phyloP scores from a whole-genome alignment of 2,329 filamentous ascomycete genomes.

The Aspergillus jensenii region DNA sequence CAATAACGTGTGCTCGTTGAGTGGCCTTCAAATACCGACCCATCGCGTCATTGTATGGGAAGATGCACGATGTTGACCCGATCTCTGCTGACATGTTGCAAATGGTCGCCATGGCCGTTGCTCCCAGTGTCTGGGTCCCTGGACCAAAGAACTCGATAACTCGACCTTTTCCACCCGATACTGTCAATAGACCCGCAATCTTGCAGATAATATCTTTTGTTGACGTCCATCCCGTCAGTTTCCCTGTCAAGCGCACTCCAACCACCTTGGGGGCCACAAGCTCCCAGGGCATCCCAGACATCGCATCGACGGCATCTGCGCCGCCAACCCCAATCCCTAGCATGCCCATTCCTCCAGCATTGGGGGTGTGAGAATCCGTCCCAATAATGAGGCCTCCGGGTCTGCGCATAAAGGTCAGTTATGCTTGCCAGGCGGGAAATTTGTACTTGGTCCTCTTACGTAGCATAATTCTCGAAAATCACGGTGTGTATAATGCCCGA shows the following conservation, averaged over 20 bases:
- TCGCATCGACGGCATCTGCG: slow-evolving; percentile 94
- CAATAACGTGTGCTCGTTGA: slow-evolving; percentile 81
- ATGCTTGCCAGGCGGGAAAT: not conserved
- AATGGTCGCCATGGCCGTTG: slow-evolving; percentile 82
- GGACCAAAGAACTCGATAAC: slow-evolving; percentile 60
- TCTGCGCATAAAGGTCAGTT: slow-evolving; percentile 2
- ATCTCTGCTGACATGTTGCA: slow-evolving; percentile 64
- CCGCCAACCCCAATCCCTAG: slow-evolving; percentile 90
- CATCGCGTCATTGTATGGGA: slow-evolving; percentile 96
- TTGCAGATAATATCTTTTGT: slow-evolving; percentile 96
- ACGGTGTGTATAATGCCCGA: slow-evolving; percentile 42
- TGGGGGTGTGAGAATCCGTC: slow-evolving; percentile 94
- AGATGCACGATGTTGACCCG: slow-evolving; percentile 77
- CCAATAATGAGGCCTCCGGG: slow-evolving; percentile 92
- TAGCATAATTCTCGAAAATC: slow-evolving; percentile 43
- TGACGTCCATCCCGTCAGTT: slow-evolving; percentile 78
- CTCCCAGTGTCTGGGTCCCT: slow-evolving; percentile 68
- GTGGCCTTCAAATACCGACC: slow-evolving; percentile 88
- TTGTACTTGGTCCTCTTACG: slow-evolving; percentile 18
- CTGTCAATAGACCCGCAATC: slow-evolving; percentile 89
- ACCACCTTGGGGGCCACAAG: slow-evolving; percentile 76
- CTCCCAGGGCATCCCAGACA: slow-evolving; percentile 94
- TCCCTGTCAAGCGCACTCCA: slow-evolving; percentile 16
- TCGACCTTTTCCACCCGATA: slow-evolving; percentile 90
- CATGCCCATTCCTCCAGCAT: slow-evolving; percentile 92